Conservation (phyloP, 2,329 filamentous ascomycete genomes). For the Coniochaeta sp. region DNA sequence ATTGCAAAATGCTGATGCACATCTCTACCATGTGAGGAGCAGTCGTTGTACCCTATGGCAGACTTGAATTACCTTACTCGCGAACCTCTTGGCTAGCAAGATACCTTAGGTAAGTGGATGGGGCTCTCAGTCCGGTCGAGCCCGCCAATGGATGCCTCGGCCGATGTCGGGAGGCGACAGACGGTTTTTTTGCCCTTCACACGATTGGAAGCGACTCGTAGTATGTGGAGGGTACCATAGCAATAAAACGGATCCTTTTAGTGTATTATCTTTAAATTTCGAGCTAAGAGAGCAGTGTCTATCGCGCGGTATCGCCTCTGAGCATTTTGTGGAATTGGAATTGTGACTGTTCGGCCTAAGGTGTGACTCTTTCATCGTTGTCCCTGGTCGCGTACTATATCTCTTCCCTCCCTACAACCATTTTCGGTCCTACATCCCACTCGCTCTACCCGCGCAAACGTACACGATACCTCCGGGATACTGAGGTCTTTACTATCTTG, state of each 20-base stretch:
- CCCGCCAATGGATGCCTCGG: background rate
- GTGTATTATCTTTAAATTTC: slow-evolving; percentile 1
- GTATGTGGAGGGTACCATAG: background rate
- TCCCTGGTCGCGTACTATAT: background rate
- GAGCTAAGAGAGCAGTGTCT: background rate
- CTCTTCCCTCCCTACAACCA: background rate
- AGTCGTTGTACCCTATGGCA: background rate
- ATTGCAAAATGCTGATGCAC: background rate
- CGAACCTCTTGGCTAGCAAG: background rate
- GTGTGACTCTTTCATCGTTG: slow-evolving; percentile 2
- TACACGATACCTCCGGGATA: background rate
- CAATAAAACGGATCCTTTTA: background rate
- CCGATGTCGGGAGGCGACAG: background rate
- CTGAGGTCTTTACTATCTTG: background rate
- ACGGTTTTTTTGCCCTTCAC: background rate
- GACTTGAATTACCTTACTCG: background rate
- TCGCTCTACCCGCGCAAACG: background rate
- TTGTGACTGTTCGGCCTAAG: no score
- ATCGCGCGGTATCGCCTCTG: background rate
- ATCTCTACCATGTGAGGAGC: background rate
- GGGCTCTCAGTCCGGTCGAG: background rate
- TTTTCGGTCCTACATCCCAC: background rate
- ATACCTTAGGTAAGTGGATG: background rate
- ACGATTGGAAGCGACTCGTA: background rate
- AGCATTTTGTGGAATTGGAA: background rate